These are phyloP conservation scores for Globisporangium yorkense DNA, from an alignment of 352 stramenopile species.

Conservation along the genomic window DNA sequence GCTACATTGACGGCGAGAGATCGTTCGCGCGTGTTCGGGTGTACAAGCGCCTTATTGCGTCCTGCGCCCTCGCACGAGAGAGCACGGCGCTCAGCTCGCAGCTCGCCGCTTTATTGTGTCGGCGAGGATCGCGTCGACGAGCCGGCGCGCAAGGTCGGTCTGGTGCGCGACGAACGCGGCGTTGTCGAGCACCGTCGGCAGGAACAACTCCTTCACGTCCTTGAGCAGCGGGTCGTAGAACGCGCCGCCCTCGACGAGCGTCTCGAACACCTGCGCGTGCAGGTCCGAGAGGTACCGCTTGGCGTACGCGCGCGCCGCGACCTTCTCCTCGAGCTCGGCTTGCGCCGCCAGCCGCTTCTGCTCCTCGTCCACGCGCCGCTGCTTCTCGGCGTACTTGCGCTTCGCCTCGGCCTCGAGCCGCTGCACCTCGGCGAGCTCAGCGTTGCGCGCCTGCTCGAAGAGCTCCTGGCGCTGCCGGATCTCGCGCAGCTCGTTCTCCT, in stretches of 20 bases:
- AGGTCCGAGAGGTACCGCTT: slow-evolving; percentile 86
- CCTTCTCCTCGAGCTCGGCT: slow-evolving; percentile 88
- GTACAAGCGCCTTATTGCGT: too few species aligned
- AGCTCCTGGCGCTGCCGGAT: slow-evolving; percentile 88
- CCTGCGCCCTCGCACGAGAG: background rate
- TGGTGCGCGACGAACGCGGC: slow-evolving; percentile 36
- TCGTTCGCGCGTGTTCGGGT: too few species aligned
- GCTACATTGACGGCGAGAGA: too few species aligned
- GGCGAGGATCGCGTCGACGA: slow-evolving; percentile 24
- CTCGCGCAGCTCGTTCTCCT: slow-evolving; percentile 90
- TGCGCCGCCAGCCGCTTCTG: slow-evolving; percentile 60
- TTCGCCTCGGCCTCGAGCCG: slow-evolving; percentile 91
- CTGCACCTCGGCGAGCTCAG: slow-evolving; percentile 92
- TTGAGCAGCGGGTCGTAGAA: slow-evolving; percentile 89
- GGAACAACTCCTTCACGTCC: slow-evolving; percentile 77
- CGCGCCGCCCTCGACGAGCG: slow-evolving; percentile 77
- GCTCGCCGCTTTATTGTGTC: slow-evolving; percentile 27
- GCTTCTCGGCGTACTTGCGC: slow-evolving; percentile 89
- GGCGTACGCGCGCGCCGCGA: slow-evolving; percentile 85
- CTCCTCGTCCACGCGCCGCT: slow-evolving; percentile 81
- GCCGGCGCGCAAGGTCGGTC: slow-evolving; percentile 28
- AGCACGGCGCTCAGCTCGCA: background rate
- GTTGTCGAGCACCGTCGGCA: slow-evolving; percentile 57
- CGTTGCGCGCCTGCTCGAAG: slow-evolving; percentile 90
- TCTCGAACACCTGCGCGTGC: slow-evolving; percentile 84